A percentile compares a stretch with the other conserved stretches of the same genome.
These are phyloP conservation scores for Monascus purpureus DNA, from an alignment of 495 filamentous ascomycete species.

Conservation along the genomic window DNA sequence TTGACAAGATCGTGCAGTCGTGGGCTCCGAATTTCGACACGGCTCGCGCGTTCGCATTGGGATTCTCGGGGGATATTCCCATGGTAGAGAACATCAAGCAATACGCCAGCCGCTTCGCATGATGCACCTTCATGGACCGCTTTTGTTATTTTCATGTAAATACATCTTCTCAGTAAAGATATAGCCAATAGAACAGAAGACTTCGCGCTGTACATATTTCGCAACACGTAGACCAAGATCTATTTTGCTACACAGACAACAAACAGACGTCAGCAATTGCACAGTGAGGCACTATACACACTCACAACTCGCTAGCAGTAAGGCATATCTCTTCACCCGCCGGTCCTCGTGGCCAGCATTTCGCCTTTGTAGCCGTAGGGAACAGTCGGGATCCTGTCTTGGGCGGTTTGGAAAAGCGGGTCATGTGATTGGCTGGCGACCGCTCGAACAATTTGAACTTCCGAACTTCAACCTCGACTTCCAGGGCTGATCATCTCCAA, in stretches of 20 bases:
- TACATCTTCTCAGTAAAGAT: not conserved
- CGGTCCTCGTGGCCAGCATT: too few species aligned
- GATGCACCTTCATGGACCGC: too few species aligned
- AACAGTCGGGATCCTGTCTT: constrained; percentile 24
- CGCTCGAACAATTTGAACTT: constrained; percentile 38
- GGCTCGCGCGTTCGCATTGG: constrained; percentile 40
- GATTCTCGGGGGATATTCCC: constrained; percentile 44
- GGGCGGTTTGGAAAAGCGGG: constrained; percentile 32
- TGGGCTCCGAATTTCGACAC: constrained; percentile 61
- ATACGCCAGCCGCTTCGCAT: constrained; percentile 28
- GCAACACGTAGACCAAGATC: too few species aligned
- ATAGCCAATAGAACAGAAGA: too few species aligned
- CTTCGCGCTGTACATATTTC: too few species aligned
- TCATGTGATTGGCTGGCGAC: constrained; percentile 36
- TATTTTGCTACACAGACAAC: too few species aligned
- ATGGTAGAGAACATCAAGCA: constrained; percentile 43
- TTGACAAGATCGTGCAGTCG: constrained; percentile 58
- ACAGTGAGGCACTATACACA: too few species aligned
- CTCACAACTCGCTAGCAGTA: too few species aligned
- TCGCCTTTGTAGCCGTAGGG: too few species aligned
- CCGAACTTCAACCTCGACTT: constrained; percentile 38
- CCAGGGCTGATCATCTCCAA: constrained; percentile 15
- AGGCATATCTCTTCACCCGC: too few species aligned
- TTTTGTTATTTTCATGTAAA: too few species aligned
- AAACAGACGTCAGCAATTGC: too few species aligned